Evolutionary conservation across 1,284 basidiomycete genomes (phyloP).

Genomic region (Pseudozyma thailandica): DNA sequence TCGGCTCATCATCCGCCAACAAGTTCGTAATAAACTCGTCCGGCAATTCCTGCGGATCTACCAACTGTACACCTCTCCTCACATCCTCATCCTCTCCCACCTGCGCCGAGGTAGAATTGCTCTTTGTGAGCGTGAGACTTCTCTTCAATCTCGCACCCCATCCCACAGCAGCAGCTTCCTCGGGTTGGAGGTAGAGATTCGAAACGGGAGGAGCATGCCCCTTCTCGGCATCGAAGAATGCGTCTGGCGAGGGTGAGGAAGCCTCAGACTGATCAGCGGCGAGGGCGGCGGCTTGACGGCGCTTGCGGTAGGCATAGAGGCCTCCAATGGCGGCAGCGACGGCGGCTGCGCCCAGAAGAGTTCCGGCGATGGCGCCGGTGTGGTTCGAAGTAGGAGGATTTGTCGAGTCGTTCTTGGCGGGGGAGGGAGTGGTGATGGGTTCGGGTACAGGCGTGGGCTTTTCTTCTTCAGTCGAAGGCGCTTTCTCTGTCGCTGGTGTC

Average conservation of each 20-base stretch:
- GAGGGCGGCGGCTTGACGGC: conserved; percentile 50
- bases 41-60: conserved; percentile 15
- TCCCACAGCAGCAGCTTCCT: conserved; percentile 14
- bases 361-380: conserved; percentile 57
- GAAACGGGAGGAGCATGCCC: conserved; percentile 41
- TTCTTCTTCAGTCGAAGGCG: background rate
- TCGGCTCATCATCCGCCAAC: conserved; percentile 19
- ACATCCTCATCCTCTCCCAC: conserved; percentile 13
- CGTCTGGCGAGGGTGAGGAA: too few relatives aligned
- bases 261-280: too few relatives aligned
- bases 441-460: background rate
- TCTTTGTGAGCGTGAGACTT: too few relatives aligned
- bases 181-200: conserved; percentile 31
- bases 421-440: background rate
- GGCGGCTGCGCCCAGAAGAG: conserved; percentile 61
- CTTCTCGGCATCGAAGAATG: conserved; percentile 34
- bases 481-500: conserved; percentile 14
- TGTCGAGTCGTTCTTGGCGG: background rate
- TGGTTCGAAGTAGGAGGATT: conserved; percentile 7
- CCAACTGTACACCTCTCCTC: background rate
- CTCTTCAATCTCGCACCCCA: conserved; percentile 30
- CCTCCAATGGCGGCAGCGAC: conserved; percentile 60
- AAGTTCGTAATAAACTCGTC: conserved; percentile 45
- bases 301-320: conserved; percentile 63
- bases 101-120: background rate